Base-by-base conservation (phyloP, 768 basidiomycete genomes). In the Xanthoconium purpureum region DNA sequence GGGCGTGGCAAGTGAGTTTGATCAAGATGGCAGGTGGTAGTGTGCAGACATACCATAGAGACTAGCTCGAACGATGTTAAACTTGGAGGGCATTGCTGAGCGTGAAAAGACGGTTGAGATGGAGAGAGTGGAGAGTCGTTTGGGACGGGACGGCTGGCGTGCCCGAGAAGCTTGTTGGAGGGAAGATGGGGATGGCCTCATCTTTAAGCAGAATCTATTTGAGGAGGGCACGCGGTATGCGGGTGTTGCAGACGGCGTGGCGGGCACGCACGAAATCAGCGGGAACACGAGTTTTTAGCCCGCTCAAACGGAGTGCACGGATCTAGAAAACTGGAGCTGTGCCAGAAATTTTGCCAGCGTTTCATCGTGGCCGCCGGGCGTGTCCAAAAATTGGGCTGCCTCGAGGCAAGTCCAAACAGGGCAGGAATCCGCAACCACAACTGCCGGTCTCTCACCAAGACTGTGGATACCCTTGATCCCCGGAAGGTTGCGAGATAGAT, bases 31-130 rank as follows among this genome's bases (percentile, higher is more conserved):
- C 40, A 15, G 29, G 35, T 40, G 14, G 9, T 14, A 44, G 32
- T 7, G 30, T 36, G 13, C 9, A 38, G 32, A 43, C 83, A 60
- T 69, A 87, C 89, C 77, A 77, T 89, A 91, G 59, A 89, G 77
- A 65, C 79, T 77, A 51, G 78, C 76, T 65, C 89, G 79, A 68
- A 88, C 74, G 61, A 83, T 83, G 71, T 83, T 87, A 78, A 91
- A 90, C 62, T 81, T 74, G 42, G 85, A 80, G 60, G 87, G 81
- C 88, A 90, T 89, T 62, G 79, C 71, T 65, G 64, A 48, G 46
- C 55, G 67, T 57, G 63, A 64, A 67, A 75, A 68, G 65, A 73
- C 48, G 47, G 68, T 63, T 6, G 62, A 60, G 32, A 69, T 50
- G 47, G 68, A 70, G 63, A 73, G 52, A 51, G 61, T 60, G 58